Conservation (phyloP, 2,329 filamentous ascomycete species). For the Ceratocystis cubensis region DNA sequence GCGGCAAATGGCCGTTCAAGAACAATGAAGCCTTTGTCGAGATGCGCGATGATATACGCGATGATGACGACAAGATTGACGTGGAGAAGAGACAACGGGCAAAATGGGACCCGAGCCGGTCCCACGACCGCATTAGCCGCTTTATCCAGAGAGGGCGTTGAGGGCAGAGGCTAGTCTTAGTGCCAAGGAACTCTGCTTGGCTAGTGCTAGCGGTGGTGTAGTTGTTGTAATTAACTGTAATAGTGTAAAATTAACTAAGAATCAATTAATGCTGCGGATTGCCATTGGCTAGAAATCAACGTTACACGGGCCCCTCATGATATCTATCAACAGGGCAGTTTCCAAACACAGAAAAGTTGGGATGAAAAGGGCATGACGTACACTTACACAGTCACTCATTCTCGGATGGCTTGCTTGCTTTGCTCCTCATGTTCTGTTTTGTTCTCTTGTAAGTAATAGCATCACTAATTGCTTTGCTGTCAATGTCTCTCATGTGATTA, state of each 20-base stretch:
- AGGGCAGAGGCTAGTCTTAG: neutral
- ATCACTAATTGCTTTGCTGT: no score
- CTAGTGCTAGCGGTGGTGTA: neutral
- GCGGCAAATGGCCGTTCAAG: slow-evolving; percentile 21
- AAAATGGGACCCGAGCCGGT: slow-evolving; percentile 18
- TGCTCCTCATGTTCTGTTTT: no score
- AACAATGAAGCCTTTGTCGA: slow-evolving; percentile 14
- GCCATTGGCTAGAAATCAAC: neutral
- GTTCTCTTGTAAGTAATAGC: no score
- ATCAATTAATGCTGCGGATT: neutral
- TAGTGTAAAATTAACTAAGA: neutral
- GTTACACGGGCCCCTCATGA: neutral
- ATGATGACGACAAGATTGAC: slow-evolving; percentile 19
- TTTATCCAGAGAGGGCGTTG: slow-evolving; percentile 12
- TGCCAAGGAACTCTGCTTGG: neutral
- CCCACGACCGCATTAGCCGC: slow-evolving; percentile 14
- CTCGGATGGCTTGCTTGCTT: no score
- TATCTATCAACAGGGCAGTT: neutral
- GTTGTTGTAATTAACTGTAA: neutral
- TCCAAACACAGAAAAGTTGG: neutral
- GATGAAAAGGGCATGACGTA: neutral
- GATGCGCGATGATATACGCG: slow-evolving; percentile 15
- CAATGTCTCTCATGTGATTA: no score
- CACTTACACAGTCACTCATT: no score
- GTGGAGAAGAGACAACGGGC: slow-evolving; percentile 8